Conservation (phyloP, 2,329 filamentous ascomycete species). For the Diaporthe sp. region DNA sequence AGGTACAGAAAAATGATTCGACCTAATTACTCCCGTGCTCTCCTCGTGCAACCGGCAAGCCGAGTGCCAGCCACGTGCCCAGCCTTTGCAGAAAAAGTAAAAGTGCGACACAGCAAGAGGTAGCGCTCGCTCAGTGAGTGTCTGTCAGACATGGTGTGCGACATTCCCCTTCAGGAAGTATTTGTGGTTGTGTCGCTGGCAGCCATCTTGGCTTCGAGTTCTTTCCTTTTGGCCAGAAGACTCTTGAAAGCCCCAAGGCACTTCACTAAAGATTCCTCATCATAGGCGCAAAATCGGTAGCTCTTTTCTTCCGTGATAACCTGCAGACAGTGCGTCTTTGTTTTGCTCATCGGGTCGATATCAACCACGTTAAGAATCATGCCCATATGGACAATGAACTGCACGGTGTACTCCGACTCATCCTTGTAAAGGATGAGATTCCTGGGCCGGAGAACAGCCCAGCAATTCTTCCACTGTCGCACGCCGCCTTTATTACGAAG, state of each 20-base stretch:
- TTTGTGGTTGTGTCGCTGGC: constrained; percentile 45
- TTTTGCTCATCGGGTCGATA: constrained; percentile 87
- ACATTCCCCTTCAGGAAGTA: constrained; percentile 21
- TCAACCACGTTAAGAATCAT: constrained; percentile 92
- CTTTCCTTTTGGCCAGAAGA: constrained; percentile 78
- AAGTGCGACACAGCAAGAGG: constrained; percentile 27
- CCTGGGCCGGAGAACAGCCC: constrained; percentile 89
- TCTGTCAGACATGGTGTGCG: neutral
- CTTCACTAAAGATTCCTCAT: constrained; percentile 86
- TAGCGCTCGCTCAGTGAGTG: constrained; percentile 26
- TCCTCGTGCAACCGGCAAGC: constrained; percentile 36
- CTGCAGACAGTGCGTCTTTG: constrained; percentile 89
- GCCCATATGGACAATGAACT: constrained; percentile 83
- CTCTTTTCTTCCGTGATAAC: constrained; percentile 94
- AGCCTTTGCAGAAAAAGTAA: constrained; percentile 31
- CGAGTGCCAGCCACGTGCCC: constrained; percentile 36
- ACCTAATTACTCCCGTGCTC: constrained; percentile 31
- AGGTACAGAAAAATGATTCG: constrained; percentile 38
- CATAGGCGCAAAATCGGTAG: constrained; percentile 80
- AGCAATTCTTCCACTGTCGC: constrained; percentile 93
- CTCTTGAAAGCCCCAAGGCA: constrained; percentile 95
- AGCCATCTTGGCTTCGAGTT: constrained; percentile 67
- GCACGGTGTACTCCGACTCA: constrained; percentile 88
- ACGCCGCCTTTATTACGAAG: constrained; percentile 87
- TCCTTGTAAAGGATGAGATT: constrained; percentile 94